Conservation (phyloP, 495 filamentous ascomycete species). For the Penicillium turbatum region DNA sequence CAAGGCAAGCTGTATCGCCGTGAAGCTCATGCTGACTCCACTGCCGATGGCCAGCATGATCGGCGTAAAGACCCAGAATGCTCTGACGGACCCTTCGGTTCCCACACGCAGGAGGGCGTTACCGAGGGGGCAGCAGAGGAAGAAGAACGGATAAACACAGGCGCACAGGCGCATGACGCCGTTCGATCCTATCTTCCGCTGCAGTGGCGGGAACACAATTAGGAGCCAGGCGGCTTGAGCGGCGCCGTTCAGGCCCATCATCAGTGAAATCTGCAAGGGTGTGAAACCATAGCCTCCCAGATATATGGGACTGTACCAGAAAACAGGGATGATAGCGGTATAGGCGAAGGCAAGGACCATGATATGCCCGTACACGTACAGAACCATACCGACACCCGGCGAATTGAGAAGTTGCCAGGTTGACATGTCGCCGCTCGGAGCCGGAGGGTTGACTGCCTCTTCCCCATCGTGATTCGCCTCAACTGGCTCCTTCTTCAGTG, state of each 20-base stretch:
- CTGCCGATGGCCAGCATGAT: slow-evolving; percentile 41
- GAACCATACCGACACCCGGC: slow-evolving; percentile 58
- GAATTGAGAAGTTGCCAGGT: slow-evolving; percentile 53
- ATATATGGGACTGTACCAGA: slow-evolving; percentile 51
- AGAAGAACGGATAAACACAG: slow-evolving; percentile 54
- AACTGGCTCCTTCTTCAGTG: slow-evolving; percentile 30
- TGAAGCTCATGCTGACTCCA: slow-evolving; percentile 66
- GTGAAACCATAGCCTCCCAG: slow-evolving; percentile 61
- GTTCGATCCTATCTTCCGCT: slow-evolving; percentile 55
- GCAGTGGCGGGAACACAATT: slow-evolving; percentile 57
- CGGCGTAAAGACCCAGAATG: slow-evolving; percentile 55
- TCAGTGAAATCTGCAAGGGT: slow-evolving; percentile 53
- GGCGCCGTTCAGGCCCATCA: slow-evolving; percentile 55
- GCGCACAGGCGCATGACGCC: slow-evolving; percentile 53
- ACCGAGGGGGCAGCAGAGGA: slow-evolving; percentile 44
- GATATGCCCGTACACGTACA: slow-evolving; percentile 55
- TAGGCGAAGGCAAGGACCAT: slow-evolving; percentile 61
- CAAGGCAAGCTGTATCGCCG: slow-evolving; percentile 60
- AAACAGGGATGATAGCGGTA: slow-evolving; percentile 57
- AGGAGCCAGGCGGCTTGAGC: slow-evolving; percentile 63
- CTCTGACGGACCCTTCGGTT: slow-evolving; percentile 17
- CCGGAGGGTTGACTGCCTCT: slow-evolving; percentile 1
- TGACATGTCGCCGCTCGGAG: slow-evolving; percentile 27
- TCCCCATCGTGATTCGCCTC: background rate
- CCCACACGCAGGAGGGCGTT: slow-evolving; percentile 49